A percentile compares a stretch with the other conserved stretches of the same genome.
phyloP scores from a whole-genome alignment of 2,329 filamentous ascomycete species.

The Fusarium ambrosium region DNA sequence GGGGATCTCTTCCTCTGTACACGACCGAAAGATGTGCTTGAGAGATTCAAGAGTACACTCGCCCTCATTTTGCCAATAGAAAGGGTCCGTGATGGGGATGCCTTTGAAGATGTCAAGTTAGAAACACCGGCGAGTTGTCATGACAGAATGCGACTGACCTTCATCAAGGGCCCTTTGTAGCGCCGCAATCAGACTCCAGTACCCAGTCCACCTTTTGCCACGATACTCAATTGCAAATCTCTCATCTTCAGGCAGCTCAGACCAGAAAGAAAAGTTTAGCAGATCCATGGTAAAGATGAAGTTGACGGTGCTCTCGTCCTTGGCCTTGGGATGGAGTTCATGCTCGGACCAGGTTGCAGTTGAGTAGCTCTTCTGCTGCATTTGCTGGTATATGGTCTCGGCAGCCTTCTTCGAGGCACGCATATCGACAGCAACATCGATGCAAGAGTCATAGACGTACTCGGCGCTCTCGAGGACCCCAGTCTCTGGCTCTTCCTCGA shows the following conservation, averaged over 20 bases:
- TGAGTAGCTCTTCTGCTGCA: constrained; percentile 87
- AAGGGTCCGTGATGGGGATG: constrained; percentile 88
- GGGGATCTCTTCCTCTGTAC: constrained; percentile 88
- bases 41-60: constrained; percentile 82
- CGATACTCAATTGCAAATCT: constrained; percentile 87
- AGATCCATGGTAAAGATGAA: constrained; percentile 99
- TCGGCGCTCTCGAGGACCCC: constrained; percentile 86
- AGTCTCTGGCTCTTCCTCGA: constrained; percentile 76
- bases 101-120: constrained; percentile 58
- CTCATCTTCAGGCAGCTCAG: constrained; percentile 75
- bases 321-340: constrained; percentile 87
- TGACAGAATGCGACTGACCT: constrained; percentile 58
- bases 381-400: constrained; percentile 80
- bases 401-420: constrained; percentile 86
- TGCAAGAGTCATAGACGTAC: constrained; percentile 90
- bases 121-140: neutral
- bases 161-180: constrained; percentile 91
- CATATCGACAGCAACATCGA: constrained; percentile 92
- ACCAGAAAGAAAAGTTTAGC: constrained; percentile 98
- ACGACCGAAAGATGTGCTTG: constrained; percentile 85
- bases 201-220: constrained; percentile 89
- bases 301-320: constrained; percentile 83
- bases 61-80: constrained; percentile 85
- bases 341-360: constrained; percentile 89
- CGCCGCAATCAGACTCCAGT: constrained; percentile 92